These are phyloP conservation scores for Calonectria pseudoreteaudii DNA, from an alignment of 2,329 filamentous ascomycete genomes.

Conservation along the genomic window DNA sequence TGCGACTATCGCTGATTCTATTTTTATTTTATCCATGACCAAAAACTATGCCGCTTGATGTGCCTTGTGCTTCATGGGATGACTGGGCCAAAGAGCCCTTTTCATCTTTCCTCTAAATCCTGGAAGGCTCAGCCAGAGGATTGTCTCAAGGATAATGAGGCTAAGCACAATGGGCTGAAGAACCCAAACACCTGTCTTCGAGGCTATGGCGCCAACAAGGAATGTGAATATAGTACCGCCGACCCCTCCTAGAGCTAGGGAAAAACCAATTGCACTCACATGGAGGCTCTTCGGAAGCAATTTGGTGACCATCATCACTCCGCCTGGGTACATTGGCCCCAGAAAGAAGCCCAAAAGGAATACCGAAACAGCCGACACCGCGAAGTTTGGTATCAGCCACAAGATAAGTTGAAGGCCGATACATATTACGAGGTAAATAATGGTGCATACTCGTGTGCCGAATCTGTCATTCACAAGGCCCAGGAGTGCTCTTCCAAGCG, in stretches of 20 bases:
- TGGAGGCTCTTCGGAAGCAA: slow-evolving; percentile 78
- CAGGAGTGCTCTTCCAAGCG: slow-evolving; percentile 75
- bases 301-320: slow-evolving; percentile 77
- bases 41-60: neutral
- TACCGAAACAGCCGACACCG: slow-evolving; percentile 79
- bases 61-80: neutral
- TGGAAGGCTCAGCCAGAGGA: neutral
- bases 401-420: slow-evolving; percentile 78
- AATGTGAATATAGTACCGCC: slow-evolving; percentile 76
- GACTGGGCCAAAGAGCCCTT: neutral
- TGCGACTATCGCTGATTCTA: neutral
- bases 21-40: neutral
- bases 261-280: slow-evolving; percentile 81
- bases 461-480: slow-evolving; percentile 79
- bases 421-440: slow-evolving; percentile 71
- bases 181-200: slow-evolving; percentile 65
- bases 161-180: slow-evolving; percentile 67
- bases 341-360: slow-evolving; percentile 82
- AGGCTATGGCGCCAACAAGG: slow-evolving; percentile 75
- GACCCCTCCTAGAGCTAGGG: slow-evolving; percentile 78
- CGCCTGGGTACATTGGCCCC: slow-evolving; percentile 81
- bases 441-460: slow-evolving; percentile 75
- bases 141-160: neutral
- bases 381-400: slow-evolving; percentile 84
- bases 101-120: neutral